Percentiles rank a stretch among this genome's conserved stretches.
These are phyloP conservation scores for Naganishia vaughanmartiniae DNA, from an alignment of 768 basidiomycete genomes.

Conservation along the genomic window DNA sequence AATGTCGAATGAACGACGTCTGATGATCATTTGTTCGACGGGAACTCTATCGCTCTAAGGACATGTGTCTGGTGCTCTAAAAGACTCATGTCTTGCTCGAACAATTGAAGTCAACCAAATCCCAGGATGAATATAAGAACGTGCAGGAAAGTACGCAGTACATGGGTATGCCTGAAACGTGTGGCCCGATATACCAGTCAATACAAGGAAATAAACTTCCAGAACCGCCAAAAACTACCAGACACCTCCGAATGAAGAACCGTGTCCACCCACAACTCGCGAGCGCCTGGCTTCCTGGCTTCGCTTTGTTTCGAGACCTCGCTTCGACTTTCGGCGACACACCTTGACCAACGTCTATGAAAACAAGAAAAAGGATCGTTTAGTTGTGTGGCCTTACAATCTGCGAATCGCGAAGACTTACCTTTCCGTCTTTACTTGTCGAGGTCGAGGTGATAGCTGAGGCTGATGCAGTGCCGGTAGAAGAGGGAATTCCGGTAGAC, in stretches of 20 bases:
- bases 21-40: too few species aligned
- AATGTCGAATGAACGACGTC: too few species aligned
- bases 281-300: conserved; percentile 9
- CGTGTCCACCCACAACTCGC: conserved; percentile 14
- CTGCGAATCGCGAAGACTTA: neutral
- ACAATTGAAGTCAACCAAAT: neutral
- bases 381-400: neutral
- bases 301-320: neutral
- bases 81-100: too few species aligned
- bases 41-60: too few species aligned
- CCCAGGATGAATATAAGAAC: neutral
- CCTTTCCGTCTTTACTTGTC: conserved; percentile 16
- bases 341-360: conserved; percentile 14
- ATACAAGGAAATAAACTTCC: neutral
- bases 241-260: conserved; percentile 9
- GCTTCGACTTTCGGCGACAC: conserved; percentile 17
- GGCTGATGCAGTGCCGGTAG: conserved; percentile 11
- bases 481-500: neutral
- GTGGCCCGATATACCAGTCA: neutral
- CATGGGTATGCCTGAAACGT: neutral
- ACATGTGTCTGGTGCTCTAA: too few species aligned
- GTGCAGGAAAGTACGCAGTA: neutral
- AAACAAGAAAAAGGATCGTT: neutral
- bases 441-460: conserved; percentile 12
- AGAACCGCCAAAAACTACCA: neutral